A percentile compares a stretch with the other conserved stretches of the same genome.
Evolutionary conservation across 495 filamentous ascomycete species (phyloP).

Genomic region (Xylaria nigripes): DNA sequence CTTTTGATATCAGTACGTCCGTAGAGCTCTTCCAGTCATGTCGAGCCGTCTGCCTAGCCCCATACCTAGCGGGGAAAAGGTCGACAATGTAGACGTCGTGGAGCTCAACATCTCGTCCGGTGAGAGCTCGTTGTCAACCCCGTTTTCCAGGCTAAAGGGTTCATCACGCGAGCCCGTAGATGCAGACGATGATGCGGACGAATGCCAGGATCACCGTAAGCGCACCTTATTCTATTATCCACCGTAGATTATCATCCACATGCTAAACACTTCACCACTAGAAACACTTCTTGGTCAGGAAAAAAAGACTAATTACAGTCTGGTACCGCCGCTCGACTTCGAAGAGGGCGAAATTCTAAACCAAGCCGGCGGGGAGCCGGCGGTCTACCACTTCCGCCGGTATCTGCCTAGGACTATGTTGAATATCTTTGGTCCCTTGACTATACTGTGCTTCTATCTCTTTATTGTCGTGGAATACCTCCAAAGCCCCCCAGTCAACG

Average conservation of each 20-base stretch:
- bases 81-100: not conserved
- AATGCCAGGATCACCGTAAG: not conserved
- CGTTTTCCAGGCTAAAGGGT: not conserved
- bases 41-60: not conserved
- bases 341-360: not conserved
- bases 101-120: not conserved
- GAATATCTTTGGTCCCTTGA: not conserved
- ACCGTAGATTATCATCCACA: not conserved
- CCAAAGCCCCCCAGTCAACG: not conserved
- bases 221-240: not conserved
- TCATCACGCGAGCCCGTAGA: not conserved
- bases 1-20: no score
- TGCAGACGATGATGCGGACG: not conserved
- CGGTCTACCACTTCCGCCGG: not conserved
- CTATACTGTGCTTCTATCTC: not conserved
- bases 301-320: not conserved
- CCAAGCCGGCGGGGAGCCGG: not conserved
- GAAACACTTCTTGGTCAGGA: not conserved
- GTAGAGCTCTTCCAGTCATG: not conserved
- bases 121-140: not conserved
- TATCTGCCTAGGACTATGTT: not conserved
- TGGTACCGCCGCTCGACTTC: not conserved
- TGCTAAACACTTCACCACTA: not conserved
- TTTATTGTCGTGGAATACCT: constrained; percentile 2
- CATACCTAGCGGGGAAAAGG: not conserved